Percentiles rank a stretch among this genome's conserved stretches.
Evolutionary conservation across 257 asterid species (phyloP).

Genomic region (Gentiana straminea): DNA sequence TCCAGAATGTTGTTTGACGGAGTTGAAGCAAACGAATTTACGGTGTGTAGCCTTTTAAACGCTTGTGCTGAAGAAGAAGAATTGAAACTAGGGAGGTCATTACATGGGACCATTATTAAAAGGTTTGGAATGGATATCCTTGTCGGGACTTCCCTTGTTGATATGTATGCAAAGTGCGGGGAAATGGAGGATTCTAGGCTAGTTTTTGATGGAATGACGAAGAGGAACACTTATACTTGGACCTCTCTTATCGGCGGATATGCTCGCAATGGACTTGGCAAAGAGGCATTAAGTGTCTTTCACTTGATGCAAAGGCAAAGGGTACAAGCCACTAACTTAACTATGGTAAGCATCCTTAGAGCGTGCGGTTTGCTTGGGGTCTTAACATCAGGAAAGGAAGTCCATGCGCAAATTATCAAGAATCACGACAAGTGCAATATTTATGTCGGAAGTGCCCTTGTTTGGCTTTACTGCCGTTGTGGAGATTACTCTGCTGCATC

Average conservation of each 20-base stretch:
- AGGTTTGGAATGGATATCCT: conserved; percentile 53
- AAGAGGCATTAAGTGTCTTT: conserved; percentile 48
- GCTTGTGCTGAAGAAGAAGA: conserved; percentile 77
- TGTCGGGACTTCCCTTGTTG: conserved; percentile 61
- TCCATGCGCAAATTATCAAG: conserved; percentile 69
- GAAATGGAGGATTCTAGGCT: conserved; percentile 40
- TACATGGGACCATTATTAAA: conserved; percentile 56
- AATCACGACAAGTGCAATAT: conserved; percentile 36
- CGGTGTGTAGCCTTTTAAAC: conserved; percentile 58
- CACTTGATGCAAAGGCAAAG: conserved; percentile 54
- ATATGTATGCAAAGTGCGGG: conserved; percentile 77
- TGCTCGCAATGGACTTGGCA: conserved; percentile 70
- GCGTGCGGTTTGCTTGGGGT: conserved; percentile 63
- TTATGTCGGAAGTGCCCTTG: conserved; percentile 61
- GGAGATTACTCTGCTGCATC: conserved; percentile 55
- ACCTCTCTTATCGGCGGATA: conserved; percentile 73
- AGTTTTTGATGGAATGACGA: conserved; percentile 58
- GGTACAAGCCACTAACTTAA: conserved; percentile 37
- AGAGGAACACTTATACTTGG: conserved; percentile 65
- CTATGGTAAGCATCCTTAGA: conserved; percentile 71
- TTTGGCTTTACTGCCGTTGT: conserved; percentile 82
- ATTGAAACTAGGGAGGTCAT: conserved; percentile 52
- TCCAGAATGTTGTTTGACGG: conserved; percentile 52
- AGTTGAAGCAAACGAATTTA: conserved; percentile 62
- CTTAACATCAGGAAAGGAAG: conserved; percentile 58